Conservation (phyloP, 495 filamentous ascomycete genomes). For the Letharia lupina region DNA sequence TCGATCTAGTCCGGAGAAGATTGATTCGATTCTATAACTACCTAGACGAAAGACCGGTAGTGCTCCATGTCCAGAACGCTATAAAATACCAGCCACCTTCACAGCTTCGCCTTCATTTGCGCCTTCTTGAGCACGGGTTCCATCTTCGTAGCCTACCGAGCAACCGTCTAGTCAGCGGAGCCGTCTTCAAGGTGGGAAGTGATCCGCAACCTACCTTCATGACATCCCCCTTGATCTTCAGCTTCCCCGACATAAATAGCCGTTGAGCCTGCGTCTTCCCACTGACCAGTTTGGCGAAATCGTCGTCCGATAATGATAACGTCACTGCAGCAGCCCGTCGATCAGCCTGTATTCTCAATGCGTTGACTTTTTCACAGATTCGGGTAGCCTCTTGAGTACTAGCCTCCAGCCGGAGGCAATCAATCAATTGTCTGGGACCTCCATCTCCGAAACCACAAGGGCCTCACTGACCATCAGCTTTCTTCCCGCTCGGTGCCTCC, state of each 20-base stretch:
- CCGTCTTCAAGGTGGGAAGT: neutral
- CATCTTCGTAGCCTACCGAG: conserved; percentile 81
- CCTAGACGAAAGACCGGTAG: neutral
- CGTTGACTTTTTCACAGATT: neutral
- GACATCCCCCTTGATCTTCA: conserved; percentile 96
- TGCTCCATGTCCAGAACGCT: neutral
- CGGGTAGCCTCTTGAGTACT: neutral
- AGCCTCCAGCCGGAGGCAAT: neutral
- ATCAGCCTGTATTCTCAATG: neutral
- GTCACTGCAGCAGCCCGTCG: conserved; percentile 50
- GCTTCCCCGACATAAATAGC: conserved; percentile 91
- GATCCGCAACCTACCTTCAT: conserved; percentile 44
- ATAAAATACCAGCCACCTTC: conserved; percentile 24
- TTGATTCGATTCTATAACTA: neutral
- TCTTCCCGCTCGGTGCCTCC: conserved; percentile 40
- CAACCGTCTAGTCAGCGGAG: conserved; percentile 4
- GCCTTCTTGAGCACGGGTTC: conserved; percentile 91
- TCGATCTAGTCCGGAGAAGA: neutral
- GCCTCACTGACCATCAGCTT: conserved; percentile 66
- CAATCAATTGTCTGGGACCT: neutral
- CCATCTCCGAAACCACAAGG: neutral
- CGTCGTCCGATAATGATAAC: conserved; percentile 71
- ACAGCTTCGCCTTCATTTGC: conserved; percentile 78
- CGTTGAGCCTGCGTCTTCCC: conserved; percentile 93
- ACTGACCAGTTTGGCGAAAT: conserved; percentile 71